Evolutionary conservation across 2,329 filamentous ascomycete genomes (phyloP).

Genomic region (Epichloe coenophiala): DNA sequence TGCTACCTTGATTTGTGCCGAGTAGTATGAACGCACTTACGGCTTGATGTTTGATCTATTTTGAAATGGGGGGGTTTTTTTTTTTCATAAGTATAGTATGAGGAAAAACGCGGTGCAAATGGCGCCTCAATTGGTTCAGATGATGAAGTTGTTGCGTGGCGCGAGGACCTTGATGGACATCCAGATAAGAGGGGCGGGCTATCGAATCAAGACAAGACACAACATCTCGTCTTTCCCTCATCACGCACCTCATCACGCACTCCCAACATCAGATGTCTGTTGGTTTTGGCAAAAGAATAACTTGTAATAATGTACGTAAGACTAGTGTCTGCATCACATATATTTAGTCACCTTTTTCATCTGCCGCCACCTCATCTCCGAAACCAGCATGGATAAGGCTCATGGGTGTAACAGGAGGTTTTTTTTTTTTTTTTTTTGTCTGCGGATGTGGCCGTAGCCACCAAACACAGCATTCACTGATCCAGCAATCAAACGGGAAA

Average conservation of each 20-base stretch:
- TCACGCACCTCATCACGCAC: neutral
- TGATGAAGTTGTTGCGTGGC: neutral
- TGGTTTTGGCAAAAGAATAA: neutral
- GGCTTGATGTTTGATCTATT: too few species aligned
- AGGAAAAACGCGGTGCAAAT: too few species aligned
- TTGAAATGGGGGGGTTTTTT: too few species aligned
- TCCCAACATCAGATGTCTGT: neutral
- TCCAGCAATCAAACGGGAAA: neutral
- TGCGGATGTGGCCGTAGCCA: neutral
- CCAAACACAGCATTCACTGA: neutral
- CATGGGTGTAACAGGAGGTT: neutral
- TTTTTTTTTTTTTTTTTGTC: too few species aligned
- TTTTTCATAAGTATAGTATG: too few species aligned
- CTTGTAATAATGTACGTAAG: conserved; percentile 1
- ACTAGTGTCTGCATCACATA: conserved; percentile 1
- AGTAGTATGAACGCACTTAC: too few species aligned
- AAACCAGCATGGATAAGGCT: neutral
- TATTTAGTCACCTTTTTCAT: neutral
- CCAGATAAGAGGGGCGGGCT: neutral
- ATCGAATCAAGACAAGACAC: too few species aligned
- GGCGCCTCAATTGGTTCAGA: neutral
- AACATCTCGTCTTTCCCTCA: neutral
- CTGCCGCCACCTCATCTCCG: neutral
- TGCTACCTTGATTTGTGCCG: too few species aligned
- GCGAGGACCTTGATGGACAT: neutral